Base-by-base conservation (phyloP, 2,329 filamentous ascomycete genomes). In the Colletotrichum lupini region DNA sequence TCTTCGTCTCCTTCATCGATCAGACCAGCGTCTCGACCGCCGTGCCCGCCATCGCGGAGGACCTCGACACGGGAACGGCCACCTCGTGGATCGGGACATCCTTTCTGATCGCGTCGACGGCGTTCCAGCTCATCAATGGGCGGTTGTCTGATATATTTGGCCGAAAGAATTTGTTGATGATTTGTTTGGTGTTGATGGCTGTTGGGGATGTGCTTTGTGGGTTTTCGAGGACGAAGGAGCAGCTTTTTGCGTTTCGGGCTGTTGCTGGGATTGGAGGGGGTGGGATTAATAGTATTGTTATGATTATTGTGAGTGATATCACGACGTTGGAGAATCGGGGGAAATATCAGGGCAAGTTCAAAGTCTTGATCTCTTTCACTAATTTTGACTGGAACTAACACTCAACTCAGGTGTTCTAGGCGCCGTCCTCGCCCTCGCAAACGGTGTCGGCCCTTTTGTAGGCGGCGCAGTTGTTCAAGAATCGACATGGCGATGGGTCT, bases 251-350 rank as follows among this genome's bases (percentile, higher is more conserved):
- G 0, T 82, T 81, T 61, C 77, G 82, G 5, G 79, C 77, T 5
- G 71, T 84, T 19, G 77, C 80, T 11, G 82, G 82, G 22, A 74
- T 84, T 26, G 82, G 81, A 0, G 80, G 79, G 9, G 82, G 82
- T 2, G 81, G 81, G 19, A 79, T 83, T 64, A 80, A 77, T 62
- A 80, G 78, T 24, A 76, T 81, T 14, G 80, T 78, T 56, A 82
- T 81, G 80, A 83, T 84, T 56, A 82, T 83, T 55, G 79, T 83
- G 8, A 81, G 79, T 35, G 82, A 84, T 58, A 80, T 83, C 19
- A 80, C 80, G 0, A 81, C 81, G 1, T 62, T 84, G 19, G 53
- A 83, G 70, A 78, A 83, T 1, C 76, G 83, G 0, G 82, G 82
- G 0, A 82, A 80, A 28, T 83, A 81, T 28, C 77, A 80, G 58